phyloP scores from a whole-genome alignment of 257 asterid species.

The Nicotiana obtusifolia region DNA sequence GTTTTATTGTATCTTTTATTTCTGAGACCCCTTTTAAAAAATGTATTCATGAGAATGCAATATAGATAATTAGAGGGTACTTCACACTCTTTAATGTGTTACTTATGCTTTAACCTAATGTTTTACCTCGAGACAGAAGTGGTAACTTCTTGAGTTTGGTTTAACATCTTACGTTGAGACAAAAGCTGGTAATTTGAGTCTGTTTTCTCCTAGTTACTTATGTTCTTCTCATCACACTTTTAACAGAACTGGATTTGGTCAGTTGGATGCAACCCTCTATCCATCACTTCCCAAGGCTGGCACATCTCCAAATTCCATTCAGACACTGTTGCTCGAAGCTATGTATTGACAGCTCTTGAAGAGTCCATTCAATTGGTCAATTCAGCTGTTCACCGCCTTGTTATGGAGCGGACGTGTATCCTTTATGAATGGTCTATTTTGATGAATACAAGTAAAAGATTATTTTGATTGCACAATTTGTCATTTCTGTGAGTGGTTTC shows the following conservation, averaged over 20 bases:
- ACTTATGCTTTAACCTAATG: not conserved
- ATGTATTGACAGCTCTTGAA: constrained; percentile 81
- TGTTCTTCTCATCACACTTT: constrained; percentile 7
- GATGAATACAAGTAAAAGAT: not conserved
- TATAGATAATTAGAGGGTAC: not conserved
- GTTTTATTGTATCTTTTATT: not conserved
- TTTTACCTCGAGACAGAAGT: not conserved
- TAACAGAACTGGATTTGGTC: constrained; percentile 97
- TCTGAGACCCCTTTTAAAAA: not conserved
- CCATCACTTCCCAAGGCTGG: constrained; percentile 86
- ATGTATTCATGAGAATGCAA: not conserved
- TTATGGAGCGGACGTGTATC: constrained; percentile 91
- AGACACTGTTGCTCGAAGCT: constrained; percentile 92
- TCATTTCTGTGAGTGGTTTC: not conserved
- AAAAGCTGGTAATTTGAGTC: not conserved
- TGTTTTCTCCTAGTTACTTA: not conserved
- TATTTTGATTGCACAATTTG: not conserved
- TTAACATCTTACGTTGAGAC: not conserved
- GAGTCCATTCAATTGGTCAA: constrained; percentile 85
- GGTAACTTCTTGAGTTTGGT: not conserved
- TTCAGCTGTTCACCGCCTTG: constrained; percentile 76
- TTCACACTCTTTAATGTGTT: not conserved
- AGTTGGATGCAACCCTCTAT: constrained; percentile 87
- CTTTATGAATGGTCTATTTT: constrained; percentile 30
- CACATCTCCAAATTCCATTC: constrained; percentile 67